Percentiles rank a stretch among this genome's conserved stretches.
These are phyloP conservation scores for Paecilomyces niveus DNA, from an alignment of 2,329 filamentous ascomycete genomes.

Conservation along the genomic window DNA sequence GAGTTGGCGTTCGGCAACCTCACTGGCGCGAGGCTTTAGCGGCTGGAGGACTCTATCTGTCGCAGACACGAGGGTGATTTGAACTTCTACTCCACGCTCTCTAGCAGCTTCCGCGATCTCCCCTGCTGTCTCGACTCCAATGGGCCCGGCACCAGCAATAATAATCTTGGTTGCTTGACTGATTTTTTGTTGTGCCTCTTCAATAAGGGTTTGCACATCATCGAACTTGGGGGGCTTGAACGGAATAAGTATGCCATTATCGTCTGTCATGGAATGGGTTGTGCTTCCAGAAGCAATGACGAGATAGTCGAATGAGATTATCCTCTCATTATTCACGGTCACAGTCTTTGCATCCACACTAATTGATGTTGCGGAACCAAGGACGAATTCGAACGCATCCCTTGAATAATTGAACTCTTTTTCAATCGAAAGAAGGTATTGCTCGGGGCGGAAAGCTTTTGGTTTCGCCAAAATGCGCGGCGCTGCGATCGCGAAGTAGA, in stretches of 20 bases:
- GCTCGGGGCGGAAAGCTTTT: slow-evolving; percentile 15
- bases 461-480: slow-evolving; percentile 43
- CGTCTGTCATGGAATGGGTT: slow-evolving; percentile 20
- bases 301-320: slow-evolving; percentile 42
- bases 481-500: slow-evolving; percentile 45
- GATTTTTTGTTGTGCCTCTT: slow-evolving; percentile 18
- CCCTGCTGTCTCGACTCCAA: slow-evolving; percentile 38
- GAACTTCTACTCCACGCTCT: slow-evolving; percentile 29
- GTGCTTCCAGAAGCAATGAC: slow-evolving; percentile 46
- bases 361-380: slow-evolving; percentile 21
- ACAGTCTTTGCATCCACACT: slow-evolving; percentile 37
- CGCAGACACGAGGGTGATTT: slow-evolving; percentile 17
- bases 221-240: slow-evolving; percentile 33
- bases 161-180: slow-evolving; percentile 31
- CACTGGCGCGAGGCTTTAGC: slow-evolving; percentile 22
- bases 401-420: slow-evolving; percentile 43
- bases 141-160: slow-evolving; percentile 37
- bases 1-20: slow-evolving; percentile 41
- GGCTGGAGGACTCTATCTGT: slow-evolving; percentile 18
- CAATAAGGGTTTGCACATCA: slow-evolving; percentile 18
- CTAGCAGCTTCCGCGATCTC: slow-evolving; percentile 28
- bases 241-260: slow-evolving; percentile 10
- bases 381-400: slow-evolving; percentile 36
- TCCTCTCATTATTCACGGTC: slow-evolving; percentile 24
- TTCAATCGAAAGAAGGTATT: slow-evolving; percentile 30